A percentile compares a stretch with the other conserved stretches of the same genome.
Conservation (phyloP, 495 filamentous ascomycete species). For the Penicillium soppii region DNA sequence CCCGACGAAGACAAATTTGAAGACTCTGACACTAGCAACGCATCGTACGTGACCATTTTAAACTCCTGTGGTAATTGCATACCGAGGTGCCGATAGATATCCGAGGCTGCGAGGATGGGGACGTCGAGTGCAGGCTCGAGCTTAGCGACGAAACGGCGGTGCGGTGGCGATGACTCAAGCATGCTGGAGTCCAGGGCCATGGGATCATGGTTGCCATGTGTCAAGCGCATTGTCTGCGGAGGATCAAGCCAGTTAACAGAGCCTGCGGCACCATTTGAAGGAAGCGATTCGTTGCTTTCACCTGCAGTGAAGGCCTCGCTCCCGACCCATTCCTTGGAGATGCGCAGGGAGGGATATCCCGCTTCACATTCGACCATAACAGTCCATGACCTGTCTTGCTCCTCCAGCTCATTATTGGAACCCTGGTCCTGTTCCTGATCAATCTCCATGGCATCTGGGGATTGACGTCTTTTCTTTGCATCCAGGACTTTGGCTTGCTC, state of each 20-base stretch:
- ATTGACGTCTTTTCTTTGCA: conserved; percentile 33
- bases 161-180: conserved; percentile 53
- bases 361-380: conserved; percentile 49
- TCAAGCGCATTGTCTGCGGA: conserved; percentile 42
- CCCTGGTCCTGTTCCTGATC: conserved; percentile 27
- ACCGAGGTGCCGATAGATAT: conserved; percentile 66
- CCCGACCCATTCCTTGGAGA: conserved; percentile 47
- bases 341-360: conserved; percentile 47
- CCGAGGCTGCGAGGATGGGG: conserved; percentile 62
- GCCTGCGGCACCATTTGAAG: conserved; percentile 19
- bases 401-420: conserved; percentile 17
- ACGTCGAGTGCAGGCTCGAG: conserved; percentile 83
- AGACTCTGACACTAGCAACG: conserved; percentile 58
- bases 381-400: conserved; percentile 32
- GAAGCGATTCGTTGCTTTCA: conserved; percentile 21
- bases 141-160: conserved; percentile 78
- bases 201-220: conserved; percentile 38
- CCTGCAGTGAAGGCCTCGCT: conserved; percentile 31
- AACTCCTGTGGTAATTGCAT: conserved; percentile 53
- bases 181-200: conserved; percentile 48
- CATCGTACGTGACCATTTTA: conserved; percentile 63
- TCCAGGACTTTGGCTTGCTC: conserved; percentile 53
- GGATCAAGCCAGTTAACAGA: conserved; percentile 53
- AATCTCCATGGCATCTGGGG: conserved; percentile 35
- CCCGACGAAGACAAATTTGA: conserved; percentile 24